Conservation (phyloP, 345 rosid species). For the Geranium rotundifolium region DNA sequence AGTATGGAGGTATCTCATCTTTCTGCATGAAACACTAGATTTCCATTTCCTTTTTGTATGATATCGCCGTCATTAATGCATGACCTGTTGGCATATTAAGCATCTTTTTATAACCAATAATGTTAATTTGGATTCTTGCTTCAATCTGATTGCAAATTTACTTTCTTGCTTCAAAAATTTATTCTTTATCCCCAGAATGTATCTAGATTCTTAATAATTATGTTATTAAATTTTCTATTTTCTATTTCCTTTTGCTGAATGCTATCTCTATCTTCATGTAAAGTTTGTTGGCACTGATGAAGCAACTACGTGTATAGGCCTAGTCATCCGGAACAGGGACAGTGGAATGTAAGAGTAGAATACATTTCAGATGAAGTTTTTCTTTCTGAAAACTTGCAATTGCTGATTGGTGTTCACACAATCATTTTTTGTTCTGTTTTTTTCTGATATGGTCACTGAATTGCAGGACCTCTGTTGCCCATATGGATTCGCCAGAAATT, state of each 20-base stretch:
- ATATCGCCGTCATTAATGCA: background rate
- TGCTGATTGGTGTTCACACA: background rate
- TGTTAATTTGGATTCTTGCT: too few relatives aligned
- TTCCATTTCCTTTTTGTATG: background rate
- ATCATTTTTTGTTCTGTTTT: background rate
- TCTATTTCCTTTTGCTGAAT: background rate
- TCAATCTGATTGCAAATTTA: background rate
- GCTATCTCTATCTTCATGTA: background rate
- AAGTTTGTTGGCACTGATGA: constrained; percentile 79
- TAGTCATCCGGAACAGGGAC: constrained; percentile 56
- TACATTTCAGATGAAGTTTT: background rate
- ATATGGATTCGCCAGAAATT: constrained; percentile 53
- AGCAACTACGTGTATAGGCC: constrained; percentile 79
- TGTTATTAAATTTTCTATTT: background rate
- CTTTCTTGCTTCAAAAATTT: background rate
- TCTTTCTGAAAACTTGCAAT: background rate
- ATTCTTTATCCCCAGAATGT: background rate
- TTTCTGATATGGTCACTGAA: constrained; percentile 6
- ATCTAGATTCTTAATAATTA: background rate
- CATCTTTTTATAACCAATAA: too few relatives aligned
- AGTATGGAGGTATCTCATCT: background rate
- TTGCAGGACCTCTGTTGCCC: constrained; percentile 81
- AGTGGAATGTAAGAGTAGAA: constrained; percentile 51
- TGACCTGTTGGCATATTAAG: background rate
- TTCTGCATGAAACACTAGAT: background rate